Evolutionary conservation across 768 basidiomycete genomes (phyloP), one percentile per base, ranked within the genome.

Genomic region (Mycena polygramma): DNA sequence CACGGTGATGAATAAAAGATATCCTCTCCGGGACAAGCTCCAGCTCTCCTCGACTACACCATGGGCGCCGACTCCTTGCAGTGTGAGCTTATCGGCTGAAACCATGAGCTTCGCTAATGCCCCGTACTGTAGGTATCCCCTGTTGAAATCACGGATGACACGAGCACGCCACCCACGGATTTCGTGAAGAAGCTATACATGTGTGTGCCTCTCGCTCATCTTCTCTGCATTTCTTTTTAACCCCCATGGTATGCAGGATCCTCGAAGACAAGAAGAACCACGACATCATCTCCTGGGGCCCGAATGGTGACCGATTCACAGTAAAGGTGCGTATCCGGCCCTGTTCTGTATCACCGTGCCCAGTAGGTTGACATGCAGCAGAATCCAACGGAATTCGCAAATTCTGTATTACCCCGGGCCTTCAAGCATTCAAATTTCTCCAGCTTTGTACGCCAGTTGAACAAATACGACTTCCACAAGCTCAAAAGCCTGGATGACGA

Each of bases 391-490:
- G 95, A 96, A 75, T 97, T 97, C 82, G 96, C 96, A 45, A 96
- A 95, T 81, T 89, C 85, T 26, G 92, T 97, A 78, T 88, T 97
- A 10, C 95, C 95, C 9, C 91, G 93, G 45, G 90, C 96, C 86
- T 97, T 97, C 89, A 96, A 97, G 79, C 95, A 97, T 78, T 95
- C 93, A 7, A 97, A 97, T 77, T 97, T 97, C 79, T 95, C 95
- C 39, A 90, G 88, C 63, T 97, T 97, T 77, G 96, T 97, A 7
- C 88, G 95, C 13, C 96, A 97, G 80, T 85, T 97, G 41, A 97
- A 97, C 86, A 97, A 97, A 80, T 97, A 97, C 78, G 96, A 97
- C 81, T 97, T 97, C 74, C 96, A 97, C 86, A 97, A 97, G 85
- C 93, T 96, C 73, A 97, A 96, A 80, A 95, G 93, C 75, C 90